Base-by-base conservation (phyloP, 345 rosid genomes). In the Pistacia atlantica region DNA sequence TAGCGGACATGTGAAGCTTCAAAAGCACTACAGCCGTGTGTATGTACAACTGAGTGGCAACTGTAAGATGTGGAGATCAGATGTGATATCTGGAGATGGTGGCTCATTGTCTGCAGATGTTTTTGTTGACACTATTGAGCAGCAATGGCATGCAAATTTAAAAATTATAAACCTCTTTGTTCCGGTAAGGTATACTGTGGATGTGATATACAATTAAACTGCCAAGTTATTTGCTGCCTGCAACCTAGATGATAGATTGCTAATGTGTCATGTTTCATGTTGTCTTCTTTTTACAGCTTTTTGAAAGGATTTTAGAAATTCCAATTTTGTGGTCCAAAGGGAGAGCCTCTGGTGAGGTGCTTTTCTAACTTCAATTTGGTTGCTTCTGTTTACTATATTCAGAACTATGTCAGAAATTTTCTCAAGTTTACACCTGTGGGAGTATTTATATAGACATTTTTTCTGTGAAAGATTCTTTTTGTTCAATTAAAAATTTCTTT, bases 261-360 rank as follows among this genome's bases (percentile, higher is more conserved):
- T 49, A 68, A 51, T 68, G 33, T 58, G 48, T 65, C 58, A 74
- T 80, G 25, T 60, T 10, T 54, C 65, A 25, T 70, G 49, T 71
- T 80, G 45, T 58, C 73, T 66, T 51, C 25, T 72, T 56, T 79
- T 37, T 78, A 79, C 91, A 95, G 98, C 93, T 92, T 81, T 93
- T 93, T 83, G 99, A 95, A 84, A 87, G 97, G 80, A 87, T 95
- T 76, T 76, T 95, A 88, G 97, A 90, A 78, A 95, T 95, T 75
- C 98, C 98, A 67, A 90, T 93, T 78, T 78, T 81, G 35, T 95
- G 98, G 98, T 88, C 86, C 22, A 89, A 90, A 81, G 99, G 99
- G 81, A 95, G 98, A 90, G 99, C 96, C 80, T 87, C 93, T 73
- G 99, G 99, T 92, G 99, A 95, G 97, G 98, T 94, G 97, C 93